Conservation (phyloP, 192 early-diverging fungal genomes). For the Rhizophagus clarus region DNA sequence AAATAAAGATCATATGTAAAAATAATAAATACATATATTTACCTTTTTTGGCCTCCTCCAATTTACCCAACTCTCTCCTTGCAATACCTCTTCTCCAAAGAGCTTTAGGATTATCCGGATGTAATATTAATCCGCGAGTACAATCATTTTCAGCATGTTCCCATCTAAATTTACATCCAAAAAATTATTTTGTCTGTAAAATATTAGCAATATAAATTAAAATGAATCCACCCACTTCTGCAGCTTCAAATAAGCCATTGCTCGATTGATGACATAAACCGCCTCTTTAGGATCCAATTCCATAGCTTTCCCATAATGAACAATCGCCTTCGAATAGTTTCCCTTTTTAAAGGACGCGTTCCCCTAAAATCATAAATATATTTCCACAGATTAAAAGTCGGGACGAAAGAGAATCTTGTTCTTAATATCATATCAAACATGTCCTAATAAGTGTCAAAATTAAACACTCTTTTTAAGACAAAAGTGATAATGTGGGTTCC, state of each 20-base stretch:
- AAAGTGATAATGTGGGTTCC: not conserved
- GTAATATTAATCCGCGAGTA: slow-evolving; percentile 55
- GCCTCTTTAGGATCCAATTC: slow-evolving; percentile 60
- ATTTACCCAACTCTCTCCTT: slow-evolving; percentile 49
- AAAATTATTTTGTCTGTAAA: not conserved
- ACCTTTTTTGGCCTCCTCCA: slow-evolving; percentile 59
- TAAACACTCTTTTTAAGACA: not conserved
- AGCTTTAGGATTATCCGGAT: slow-evolving; percentile 78
- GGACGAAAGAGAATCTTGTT: not conserved
- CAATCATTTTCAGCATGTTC: slow-evolving; percentile 70
- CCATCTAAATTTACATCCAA: slow-evolving; percentile 42
- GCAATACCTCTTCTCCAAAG: slow-evolving; percentile 77
- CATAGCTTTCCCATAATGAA: slow-evolving; percentile 68
- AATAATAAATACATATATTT: not conserved
- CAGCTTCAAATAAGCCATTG: slow-evolving; percentile 82
- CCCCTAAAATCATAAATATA: slow-evolving; percentile 50
- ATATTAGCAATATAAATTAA: not conserved
- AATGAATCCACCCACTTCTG: slow-evolving; percentile 46
- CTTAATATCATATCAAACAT: not conserved
- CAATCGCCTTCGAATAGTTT: slow-evolving; percentile 58
- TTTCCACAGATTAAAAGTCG: slow-evolving; percentile 26
- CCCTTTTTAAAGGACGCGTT: slow-evolving; percentile 63
- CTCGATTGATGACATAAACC: slow-evolving; percentile 71
- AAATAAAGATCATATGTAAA: not conserved
- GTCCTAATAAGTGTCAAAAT: slow-evolving; percentile 1